These are phyloP conservation scores for Gamarada debralockiae DNA, from an alignment of 495 filamentous ascomycete species.

Conservation along the genomic window DNA sequence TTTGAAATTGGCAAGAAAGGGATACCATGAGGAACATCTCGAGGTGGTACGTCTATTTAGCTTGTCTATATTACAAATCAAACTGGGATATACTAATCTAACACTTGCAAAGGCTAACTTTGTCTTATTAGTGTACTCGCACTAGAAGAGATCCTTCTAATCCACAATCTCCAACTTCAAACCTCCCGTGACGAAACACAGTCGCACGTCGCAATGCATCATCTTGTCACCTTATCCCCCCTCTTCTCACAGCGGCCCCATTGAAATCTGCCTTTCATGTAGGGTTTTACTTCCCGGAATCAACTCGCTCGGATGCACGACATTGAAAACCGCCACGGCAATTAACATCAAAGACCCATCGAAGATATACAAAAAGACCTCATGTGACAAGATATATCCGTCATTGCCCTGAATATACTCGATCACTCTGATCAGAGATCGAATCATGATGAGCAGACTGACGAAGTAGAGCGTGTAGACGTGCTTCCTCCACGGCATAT, in stretches of 20 bases:
- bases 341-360: constrained; percentile 52
- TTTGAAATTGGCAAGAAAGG: too few species aligned
- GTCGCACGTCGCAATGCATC: too few species aligned
- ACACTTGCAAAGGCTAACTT: too few species aligned
- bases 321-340: constrained; percentile 39
- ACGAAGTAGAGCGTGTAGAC: constrained; percentile 47
- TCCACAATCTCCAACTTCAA: too few species aligned
- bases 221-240: too few species aligned
- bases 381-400: constrained; percentile 25
- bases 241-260: not conserved
- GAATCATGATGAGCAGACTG: constrained; percentile 51
- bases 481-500: constrained; percentile 42
- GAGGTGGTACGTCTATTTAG: too few species aligned
- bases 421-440: constrained; percentile 53
- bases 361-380: constrained; percentile 19
- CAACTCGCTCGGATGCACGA: constrained; percentile 48
- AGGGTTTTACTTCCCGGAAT: constrained; percentile 20
- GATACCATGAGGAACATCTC: too few species aligned
- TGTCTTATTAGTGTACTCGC: too few species aligned
- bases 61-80: too few species aligned
- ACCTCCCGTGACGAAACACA: too few species aligned
- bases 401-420: constrained; percentile 53
- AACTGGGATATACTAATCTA: too few species aligned
- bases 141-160: too few species aligned
- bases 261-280: not conserved